Base-by-base conservation (phyloP, 1,139 yeast genomes). In the Komagataea norvegica region DNA sequence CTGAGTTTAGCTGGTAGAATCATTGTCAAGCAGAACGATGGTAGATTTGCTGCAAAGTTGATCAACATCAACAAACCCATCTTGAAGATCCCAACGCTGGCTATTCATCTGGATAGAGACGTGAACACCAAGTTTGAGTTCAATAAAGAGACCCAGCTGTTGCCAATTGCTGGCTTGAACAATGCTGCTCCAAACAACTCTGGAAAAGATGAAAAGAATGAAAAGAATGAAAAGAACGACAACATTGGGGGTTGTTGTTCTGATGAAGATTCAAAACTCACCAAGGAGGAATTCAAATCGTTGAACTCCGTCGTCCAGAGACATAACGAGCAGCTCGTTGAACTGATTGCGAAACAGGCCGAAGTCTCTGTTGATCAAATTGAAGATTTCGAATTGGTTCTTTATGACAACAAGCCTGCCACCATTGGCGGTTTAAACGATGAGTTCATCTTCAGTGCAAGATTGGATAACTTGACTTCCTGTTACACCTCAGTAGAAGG, bases 1-100 rank as follows among this genome's bases (percentile, higher is more conserved):
- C 70, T 91, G 54, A 75, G 94, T 25, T 68, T 89, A 43, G 97
- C 97, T 8, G 98, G 98, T 13, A 71, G 97, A 48, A 95, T 91
- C 1, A 80, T 81, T 56, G 79, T 84, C 16, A 68, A 65, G 34
- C 66, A 65, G 34, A n/a, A n/a, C n/a, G 67, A 65, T 29, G 79
- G 75, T 15, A 63, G 72, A 36, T 72, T 65, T 45, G 72, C 75
- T 29, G 78, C 95, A 2, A 78, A 71, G 54, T 68, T 91, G 45
- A 74, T 91, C 46, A 85, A 87, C 59, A 72, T 91, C 47, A 78
- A 84, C 49, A 83, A 75, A 59, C 96, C 98, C 1, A 63, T 91
- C 42, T 69, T 91, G 55, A 77, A 96, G 56, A 89, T 91, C 42
- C 98, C 97, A 29, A 88, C 96, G 1, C 70, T 91, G 58, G 98